Base-by-base conservation (phyloP, 768 basidiomycete species). In the Zangia roseola region DNA sequence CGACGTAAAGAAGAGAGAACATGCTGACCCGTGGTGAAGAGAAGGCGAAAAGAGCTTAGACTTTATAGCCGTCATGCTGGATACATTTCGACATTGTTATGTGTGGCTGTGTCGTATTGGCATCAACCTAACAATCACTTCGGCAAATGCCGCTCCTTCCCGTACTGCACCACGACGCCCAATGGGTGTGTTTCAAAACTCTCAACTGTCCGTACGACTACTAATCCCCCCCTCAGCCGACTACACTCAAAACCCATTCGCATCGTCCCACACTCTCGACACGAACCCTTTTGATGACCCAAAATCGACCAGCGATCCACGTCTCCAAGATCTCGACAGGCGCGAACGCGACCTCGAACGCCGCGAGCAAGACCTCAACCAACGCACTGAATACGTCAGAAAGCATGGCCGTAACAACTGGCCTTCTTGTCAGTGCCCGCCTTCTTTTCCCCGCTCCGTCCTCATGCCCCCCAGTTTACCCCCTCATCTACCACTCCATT, bases 401-500 rank as follows among this genome's bases (percentile, higher is more conserved):
- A 78, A 69, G 42, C 83, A 88, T 62, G 92, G 91, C 31, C 81
- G 83, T 56, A 94, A 90, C 65, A 99, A 99, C 70, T 99, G 90
- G 85, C 95, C 95, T 28, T 83, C 83, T 13, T 94, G 93, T 88
- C 58, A 63, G 88, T 74, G 33, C 40, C 10, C 42, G 10, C 43
- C 39, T 40, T 43, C 49, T 50, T 40, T 56, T 30, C 0, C 31
- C 44, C 43, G 33, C 54, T 44, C 59, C 49, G 49, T 51, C 43
- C 55, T 60, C 43, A 58, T 55, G 50, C 58, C 55, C 34, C 39
- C 53, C 69, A 95, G 93, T 93, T 75, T 94, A 84, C 65, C 95
- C 95, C 40, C 74, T 99, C 59, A 86, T 99, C 65, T 97, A 84
- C 74, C 97, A 99, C 70, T 88, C 91, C 49, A 95, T 97, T 62